Evolutionary conservation across 1,139 yeast species (phyloP), one percentile per base, ranked within the genome.

Genomic region (Wickerhamomyces sp.): DNA sequence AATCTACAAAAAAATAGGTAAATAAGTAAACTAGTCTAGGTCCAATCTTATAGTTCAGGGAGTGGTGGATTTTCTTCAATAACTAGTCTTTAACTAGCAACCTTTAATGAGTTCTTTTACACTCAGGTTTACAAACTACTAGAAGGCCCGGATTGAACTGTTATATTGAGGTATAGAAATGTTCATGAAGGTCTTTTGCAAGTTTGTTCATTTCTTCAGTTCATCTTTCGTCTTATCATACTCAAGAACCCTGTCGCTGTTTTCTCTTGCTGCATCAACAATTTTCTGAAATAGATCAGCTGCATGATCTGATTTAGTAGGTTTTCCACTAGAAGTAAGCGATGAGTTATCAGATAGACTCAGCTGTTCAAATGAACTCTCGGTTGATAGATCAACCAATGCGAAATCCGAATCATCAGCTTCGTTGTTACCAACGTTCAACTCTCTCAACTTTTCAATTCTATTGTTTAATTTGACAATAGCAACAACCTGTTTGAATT

Each of bases 401-500:
- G 43, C 44, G 34, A 48, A 42, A 44, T 54, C 60, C 32, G 53
- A 52, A 39, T 60, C 41, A 23, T 47, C 49, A n/a, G 48, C 53
- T 10, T 44, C 37, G 7, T 37, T 41, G 15, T 42, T 49, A 31
- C 57, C 55, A 11, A 23, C 27, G 40, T 61, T 79, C 49, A 73
- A 56, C 45, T 65, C 69, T 63, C 82, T 81, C 62, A 89, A 75
- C 49, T 82, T 80, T 58, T 76, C 72, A 62, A 89, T 81, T 61
- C 86, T 75, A 65, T 88, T 87, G 58, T 83, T 78, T 64, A 89
- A 75, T 56, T 79, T 79, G 45, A 89, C 90, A 59, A 87, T 74
- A 62, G 85, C 94, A 54, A 89, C 84, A 34, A 95, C 98, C 59
- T 86, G 89, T 61, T 82, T 79, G 69, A 93, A 84, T 65, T 86